phyloP scores from a whole-genome alignment of 2,329 filamentous ascomycete species.

The Cladobotryum mycophilum region DNA sequence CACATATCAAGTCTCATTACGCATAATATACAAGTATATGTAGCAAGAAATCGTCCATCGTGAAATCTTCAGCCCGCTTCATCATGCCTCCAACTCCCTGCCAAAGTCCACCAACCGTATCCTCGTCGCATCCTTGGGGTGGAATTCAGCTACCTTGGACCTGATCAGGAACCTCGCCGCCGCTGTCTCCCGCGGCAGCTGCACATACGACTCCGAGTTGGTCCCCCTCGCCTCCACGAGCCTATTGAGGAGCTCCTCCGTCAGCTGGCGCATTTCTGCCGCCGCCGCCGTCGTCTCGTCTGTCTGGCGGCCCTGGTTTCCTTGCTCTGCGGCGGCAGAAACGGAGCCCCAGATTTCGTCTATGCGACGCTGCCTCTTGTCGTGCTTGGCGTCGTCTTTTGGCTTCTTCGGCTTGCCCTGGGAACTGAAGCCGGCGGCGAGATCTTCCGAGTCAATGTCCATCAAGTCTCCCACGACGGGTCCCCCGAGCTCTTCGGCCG shows the following conservation, averaged over 20 bases:
- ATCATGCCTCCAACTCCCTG: constrained; percentile 51
- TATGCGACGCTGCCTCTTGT: constrained; percentile 53
- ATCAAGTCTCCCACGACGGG: constrained; percentile 72
- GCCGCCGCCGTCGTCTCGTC: constrained; percentile 47
- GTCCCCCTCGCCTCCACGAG: constrained; percentile 49
- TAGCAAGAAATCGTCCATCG: too few species aligned
- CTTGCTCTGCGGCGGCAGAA: constrained; percentile 10
- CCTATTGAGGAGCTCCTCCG: constrained; percentile 54
- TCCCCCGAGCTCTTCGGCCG: constrained; percentile 76
- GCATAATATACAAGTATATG: too few species aligned
- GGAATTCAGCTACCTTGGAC: constrained; percentile 60
- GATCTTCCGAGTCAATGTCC: constrained; percentile 54
- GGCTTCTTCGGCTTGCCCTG: constrained; percentile 50
- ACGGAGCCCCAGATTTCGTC: constrained; percentile 56
- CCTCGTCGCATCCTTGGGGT: constrained; percentile 55
- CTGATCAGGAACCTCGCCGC: constrained; percentile 58
- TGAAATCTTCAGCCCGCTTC: too few species aligned
- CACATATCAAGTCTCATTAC: too few species aligned
- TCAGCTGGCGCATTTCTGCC: constrained; percentile 53
- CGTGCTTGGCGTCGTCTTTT: constrained; percentile 34
- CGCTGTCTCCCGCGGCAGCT: constrained; percentile 53
- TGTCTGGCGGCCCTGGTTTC: constrained; percentile 23
- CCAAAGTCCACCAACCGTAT: constrained; percentile 59
- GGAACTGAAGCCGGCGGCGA: constrained; percentile 54
- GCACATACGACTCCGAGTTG: constrained; percentile 51